These are phyloP conservation scores for Xylaria sp. DNA, from an alignment of 2,329 filamentous ascomycete species.

Conservation along the genomic window DNA sequence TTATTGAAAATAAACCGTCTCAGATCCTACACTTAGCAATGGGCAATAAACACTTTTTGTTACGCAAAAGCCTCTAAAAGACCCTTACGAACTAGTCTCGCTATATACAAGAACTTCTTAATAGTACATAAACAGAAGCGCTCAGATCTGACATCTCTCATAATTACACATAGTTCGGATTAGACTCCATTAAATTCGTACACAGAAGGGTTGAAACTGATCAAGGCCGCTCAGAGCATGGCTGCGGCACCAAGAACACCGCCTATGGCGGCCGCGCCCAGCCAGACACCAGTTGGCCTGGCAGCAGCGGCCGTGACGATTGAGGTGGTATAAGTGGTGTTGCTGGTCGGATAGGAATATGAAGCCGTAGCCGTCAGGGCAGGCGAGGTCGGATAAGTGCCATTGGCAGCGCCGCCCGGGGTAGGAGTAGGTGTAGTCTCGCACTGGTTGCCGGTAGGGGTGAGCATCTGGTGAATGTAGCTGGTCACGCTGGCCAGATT, in stretches of 20 bases:
- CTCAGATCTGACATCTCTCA: slow-evolving; percentile 9
- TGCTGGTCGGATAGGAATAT: not conserved
- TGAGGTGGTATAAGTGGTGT: slow-evolving; percentile 25
- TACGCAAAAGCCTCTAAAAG: too few species aligned
- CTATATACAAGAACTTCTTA: too few species aligned
- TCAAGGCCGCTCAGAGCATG: slow-evolving; percentile 43
- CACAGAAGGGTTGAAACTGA: slow-evolving; percentile 10
- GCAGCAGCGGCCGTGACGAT: slow-evolving; percentile 36
- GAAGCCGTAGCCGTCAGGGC: slow-evolving; percentile 20
- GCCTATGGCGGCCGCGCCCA: slow-evolving; percentile 44
- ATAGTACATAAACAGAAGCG: not conserved
- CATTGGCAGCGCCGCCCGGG: slow-evolving; percentile 20
- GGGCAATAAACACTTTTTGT: too few species aligned
- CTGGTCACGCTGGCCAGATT: slow-evolving; percentile 30
- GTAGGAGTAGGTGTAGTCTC: slow-evolving; percentile 10
- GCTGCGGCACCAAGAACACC: slow-evolving; percentile 48
- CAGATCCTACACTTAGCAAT: too few species aligned
- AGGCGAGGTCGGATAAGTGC: slow-evolving; percentile 30
- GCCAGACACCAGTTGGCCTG: slow-evolving; percentile 41
- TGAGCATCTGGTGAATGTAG: slow-evolving; percentile 32
- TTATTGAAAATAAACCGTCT: too few species aligned
- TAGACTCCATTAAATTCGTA: slow-evolving; percentile 5
- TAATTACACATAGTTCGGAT: slow-evolving; percentile 1
- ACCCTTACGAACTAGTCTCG: too few species aligned
- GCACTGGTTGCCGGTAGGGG: slow-evolving; percentile 25